Evolutionary conservation across 1,284 basidiomycete genomes (phyloP), one percentile per base, ranked within the genome.

Genomic region (Leccinum fuscescens): DNA sequence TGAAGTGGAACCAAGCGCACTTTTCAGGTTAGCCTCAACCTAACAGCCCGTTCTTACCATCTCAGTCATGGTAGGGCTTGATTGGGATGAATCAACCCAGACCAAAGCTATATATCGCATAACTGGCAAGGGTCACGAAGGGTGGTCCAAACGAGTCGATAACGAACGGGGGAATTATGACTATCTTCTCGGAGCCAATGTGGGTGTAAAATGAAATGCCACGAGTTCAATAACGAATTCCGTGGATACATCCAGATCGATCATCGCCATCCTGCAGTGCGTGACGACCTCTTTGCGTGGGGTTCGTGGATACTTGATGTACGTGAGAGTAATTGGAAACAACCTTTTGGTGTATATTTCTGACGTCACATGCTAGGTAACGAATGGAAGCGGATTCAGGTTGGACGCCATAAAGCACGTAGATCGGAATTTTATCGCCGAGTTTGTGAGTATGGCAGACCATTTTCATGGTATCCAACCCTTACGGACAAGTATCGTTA

Each of bases 321-420:
- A 65, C 46, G 71, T 57, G 54, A 24, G 52, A 49, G 33, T 17
- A 12, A 29, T 53, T 15, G n/a, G 35, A 33, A 24, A 37, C 8
- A 5, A 6, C 14, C 15, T 54, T 55, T 49, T 62, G 54, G 49
- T 11, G 29, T 42, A 39, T 17, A 6, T 49, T 54, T 27, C 39
- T 64, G 54, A 65, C 29, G 6, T 15, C 33, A 6, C 17, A 48
- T 55, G 51, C 31, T 57, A 94, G 85, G 90, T 88, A 46, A 94
- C 91, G 1, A 89, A 88, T 4, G 91, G 87, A 9, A 78, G 80
- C 29, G 94, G 94, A 3, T 94, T 95, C 75, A 82, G 94, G 50
- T 82, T 96, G 39, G 94, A 96, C 68, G 94, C 94, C 11, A 91
- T 94, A 68, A 96, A 95, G 72, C 90, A 92, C 65, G 87, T 90